Base-by-base conservation (phyloP, 805 yeast genomes). In the Blastobotrys peoriensis region DNA sequence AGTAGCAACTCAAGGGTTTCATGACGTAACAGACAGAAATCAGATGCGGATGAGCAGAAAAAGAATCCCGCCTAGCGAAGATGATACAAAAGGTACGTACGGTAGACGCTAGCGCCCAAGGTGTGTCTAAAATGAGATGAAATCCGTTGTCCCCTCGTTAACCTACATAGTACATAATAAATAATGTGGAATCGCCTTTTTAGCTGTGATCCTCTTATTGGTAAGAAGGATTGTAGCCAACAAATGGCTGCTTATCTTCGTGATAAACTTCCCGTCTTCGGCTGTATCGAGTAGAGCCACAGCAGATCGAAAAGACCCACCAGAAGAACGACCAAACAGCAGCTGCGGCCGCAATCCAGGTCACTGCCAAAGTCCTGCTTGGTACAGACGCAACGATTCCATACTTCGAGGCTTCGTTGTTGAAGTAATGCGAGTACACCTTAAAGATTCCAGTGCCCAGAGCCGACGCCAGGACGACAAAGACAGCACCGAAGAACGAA, bases 301-400 rank as follows among this genome's bases (percentile, higher is more conserved):
- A 71, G 60, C 76, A 73, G 22, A 65, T 59, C 21, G 70, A 63
- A 39, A 70, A 51, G 45, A 62, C 48, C 74, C 74, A 72, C 43
- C 68, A 55, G 17, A 73, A 16, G n/a, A 63, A 50, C 10, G 75
- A 60, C 40, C 71, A 41, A 13, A 75, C 47, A 2, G 73, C 55
- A 4, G 78, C 77, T 13, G 62, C 81, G 2, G 71, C 74, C 1
- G 80, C 71, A 10, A 77, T 78, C 93, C 91, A 85, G 5, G 78
- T 65, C 38, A 81, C 62, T 2, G 78, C 87, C 43, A 77, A 73
- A 52, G 74, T 81, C 41, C 55, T 45, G 16, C 66, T 64, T 27
- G 77, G 74, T 41, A 85, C 56, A 30, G 60, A 58, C 2, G 86
- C 75, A 33, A 62, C 59, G 39, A 81, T 70, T 13, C 94, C 94